These are phyloP conservation scores for Casuarina cunninghamiana DNA, from an alignment of 306 rosid genomes.

Conservation along the genomic window DNA sequence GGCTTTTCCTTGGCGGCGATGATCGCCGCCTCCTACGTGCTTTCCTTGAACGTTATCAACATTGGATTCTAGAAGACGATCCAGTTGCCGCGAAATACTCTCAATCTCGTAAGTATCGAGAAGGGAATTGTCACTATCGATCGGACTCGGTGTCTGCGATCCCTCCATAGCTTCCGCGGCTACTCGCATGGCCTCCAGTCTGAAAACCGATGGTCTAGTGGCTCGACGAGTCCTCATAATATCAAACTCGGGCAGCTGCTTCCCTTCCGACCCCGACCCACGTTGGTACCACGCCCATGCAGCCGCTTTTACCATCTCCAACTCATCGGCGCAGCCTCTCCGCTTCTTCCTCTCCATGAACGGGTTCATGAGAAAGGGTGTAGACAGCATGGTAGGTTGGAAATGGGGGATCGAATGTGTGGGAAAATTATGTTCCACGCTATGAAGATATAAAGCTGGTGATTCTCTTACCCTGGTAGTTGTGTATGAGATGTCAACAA, in stretches of 20 bases:
- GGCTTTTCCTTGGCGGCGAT: background rate
- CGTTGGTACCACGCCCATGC: constrained; percentile 94
- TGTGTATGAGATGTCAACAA: constrained; percentile 28
- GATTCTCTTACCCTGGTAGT: constrained; percentile 19
- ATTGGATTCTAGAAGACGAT: constrained; percentile 39
- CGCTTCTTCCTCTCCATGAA: constrained; percentile 36
- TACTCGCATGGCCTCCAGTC: constrained; percentile 51
- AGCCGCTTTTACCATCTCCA: constrained; percentile 58
- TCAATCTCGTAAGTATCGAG: constrained; percentile 64
- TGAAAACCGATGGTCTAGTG: constrained; percentile 68
- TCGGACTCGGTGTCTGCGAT: background rate
- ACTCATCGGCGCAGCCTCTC: constrained; percentile 17
- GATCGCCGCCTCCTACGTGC: background rate
- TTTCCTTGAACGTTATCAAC: constrained; percentile 5
- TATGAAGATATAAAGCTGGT: constrained; percentile 3
- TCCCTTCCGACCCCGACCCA: constrained; percentile 51
- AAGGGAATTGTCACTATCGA: constrained; percentile 33
- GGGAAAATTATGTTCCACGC: constrained; percentile 58
- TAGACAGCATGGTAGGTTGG: background rate
- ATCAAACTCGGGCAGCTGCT: constrained; percentile 39
- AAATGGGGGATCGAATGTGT: constrained; percentile 12
- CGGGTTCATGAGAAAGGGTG: constrained; percentile 15
- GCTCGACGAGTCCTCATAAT: constrained; percentile 15
- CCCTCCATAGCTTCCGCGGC: constrained; percentile 1
- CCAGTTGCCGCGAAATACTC: constrained; percentile 51